Evolutionary conservation across 495 filamentous ascomycete genomes (phyloP), one percentile per base, ranked within the genome.

Genomic region (Aspergillus carlsbadensis): DNA sequence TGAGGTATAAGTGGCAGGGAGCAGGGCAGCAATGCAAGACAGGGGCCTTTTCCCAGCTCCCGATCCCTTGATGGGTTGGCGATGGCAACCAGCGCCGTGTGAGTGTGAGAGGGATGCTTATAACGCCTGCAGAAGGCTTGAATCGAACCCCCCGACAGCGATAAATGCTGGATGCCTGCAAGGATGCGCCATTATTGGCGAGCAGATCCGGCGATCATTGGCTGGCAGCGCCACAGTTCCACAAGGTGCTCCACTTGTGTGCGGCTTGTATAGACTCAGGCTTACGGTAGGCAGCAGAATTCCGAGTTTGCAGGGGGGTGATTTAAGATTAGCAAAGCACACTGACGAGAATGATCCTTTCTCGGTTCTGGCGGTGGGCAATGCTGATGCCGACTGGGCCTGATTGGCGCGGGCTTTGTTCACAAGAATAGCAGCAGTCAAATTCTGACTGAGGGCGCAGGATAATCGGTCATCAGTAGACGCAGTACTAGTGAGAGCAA

Each of bases 281-380:
- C 31, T 6, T 24, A 52, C 18, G 35, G 41, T 48, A 60, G 58
- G 58, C 58, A 60, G 58, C 58, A 56, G 47, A 37, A 56, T 55
- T 60, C 34, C 10, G 21, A 13, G 3, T 10, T 37, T 21, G 41
- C 41, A 7, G n/a, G 41, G 18, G 5, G 2, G 6, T 18, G 20
- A 22, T 4, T 10, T 4, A 3, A 29, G 26, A 29, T 8, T 8
- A 29, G 4, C n/a, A n/a, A n/a, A n/a, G n/a, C 26, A 29, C 26
- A 29, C 26, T 29, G 26, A 8, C 26, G 26, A 29, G 26, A 29
- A 8, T 8, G 26, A 8, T 8, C 26, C 4, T 29, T 13, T 37
- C 7, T 39, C 46, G 31, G 15, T n/a, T 3, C 26, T 29, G 26
- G 4, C 26, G 26, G 26, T 29, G 26, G 8, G 26, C 3, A 29